Conservation (phyloP, 2,329 filamentous ascomycete genomes). For the Fusarium lateritium region DNA sequence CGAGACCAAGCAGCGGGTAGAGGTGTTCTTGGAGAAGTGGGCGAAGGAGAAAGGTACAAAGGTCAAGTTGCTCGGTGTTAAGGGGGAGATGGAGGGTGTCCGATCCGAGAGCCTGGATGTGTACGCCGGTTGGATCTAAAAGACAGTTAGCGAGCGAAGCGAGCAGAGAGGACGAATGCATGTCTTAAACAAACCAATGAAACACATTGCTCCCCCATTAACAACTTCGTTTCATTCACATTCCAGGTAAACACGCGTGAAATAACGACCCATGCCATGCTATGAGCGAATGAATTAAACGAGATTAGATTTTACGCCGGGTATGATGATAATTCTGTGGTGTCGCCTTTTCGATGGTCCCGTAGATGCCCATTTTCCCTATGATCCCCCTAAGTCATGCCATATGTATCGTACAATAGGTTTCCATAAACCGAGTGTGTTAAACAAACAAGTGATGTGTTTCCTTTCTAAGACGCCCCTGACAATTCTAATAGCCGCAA, state of each 20-base stretch:
- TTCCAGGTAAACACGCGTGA: slow-evolving; percentile 18
- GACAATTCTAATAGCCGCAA: slow-evolving; percentile 11
- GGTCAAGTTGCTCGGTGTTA: slow-evolving; percentile 78
- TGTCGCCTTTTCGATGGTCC: slow-evolving; percentile 26
- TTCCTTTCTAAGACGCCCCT: slow-evolving; percentile 31
- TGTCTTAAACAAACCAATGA: slow-evolving; percentile 38
- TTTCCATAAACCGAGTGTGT: slow-evolving; percentile 15
- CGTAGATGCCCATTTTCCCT: slow-evolving; percentile 22
- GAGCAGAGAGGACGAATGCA: slow-evolving; percentile 23
- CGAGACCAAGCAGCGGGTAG: slow-evolving; percentile 72
- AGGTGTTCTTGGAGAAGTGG: slow-evolving; percentile 76
- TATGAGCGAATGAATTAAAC: slow-evolving; percentile 16
- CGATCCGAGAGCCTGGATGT: slow-evolving; percentile 61
- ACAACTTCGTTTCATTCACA: slow-evolving; percentile 36
- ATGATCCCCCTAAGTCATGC: slow-evolving; percentile 14
- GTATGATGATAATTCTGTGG: slow-evolving; percentile 32
- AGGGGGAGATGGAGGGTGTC: slow-evolving; percentile 80
- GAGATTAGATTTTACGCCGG: slow-evolving; percentile 40
- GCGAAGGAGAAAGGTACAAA: slow-evolving; percentile 69
- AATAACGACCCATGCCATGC: background rate
- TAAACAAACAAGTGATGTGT: slow-evolving; percentile 22
- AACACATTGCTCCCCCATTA: slow-evolving; percentile 23
- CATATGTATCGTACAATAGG: slow-evolving; percentile 31
- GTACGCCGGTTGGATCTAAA: slow-evolving; percentile 62
- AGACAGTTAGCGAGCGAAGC: slow-evolving; percentile 4